Percentiles rank a stretch among this genome's conserved stretches.
phyloP scores from a whole-genome alignment of 2,329 filamentous ascomycete species.

The Sphaerostilbella broomeana region DNA sequence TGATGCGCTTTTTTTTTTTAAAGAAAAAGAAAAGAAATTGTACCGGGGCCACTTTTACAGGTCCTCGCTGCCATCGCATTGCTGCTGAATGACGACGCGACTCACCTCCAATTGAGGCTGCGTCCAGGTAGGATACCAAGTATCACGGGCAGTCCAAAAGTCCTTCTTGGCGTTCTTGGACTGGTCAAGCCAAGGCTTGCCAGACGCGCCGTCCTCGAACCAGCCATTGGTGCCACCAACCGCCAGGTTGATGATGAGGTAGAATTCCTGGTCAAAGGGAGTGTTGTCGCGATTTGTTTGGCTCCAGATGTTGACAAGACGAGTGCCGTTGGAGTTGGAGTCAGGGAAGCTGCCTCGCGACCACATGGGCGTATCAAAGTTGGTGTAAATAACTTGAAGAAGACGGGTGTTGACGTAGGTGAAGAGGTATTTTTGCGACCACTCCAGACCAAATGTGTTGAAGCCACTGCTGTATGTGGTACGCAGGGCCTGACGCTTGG shows the following conservation, averaged over 20 bases:
- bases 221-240: conserved; percentile 77
- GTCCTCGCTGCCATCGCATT: conserved; percentile 56
- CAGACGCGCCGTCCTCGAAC: conserved; percentile 66
- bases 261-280: conserved; percentile 71
- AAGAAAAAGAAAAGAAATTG: no score
- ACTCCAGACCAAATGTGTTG: conserved; percentile 77
- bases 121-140: conserved; percentile 68
- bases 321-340: conserved; percentile 58
- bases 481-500: conserved; percentile 67
- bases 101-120: conserved; percentile 61
- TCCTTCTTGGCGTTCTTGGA: conserved; percentile 62
- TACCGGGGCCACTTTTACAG: conserved; percentile 30
- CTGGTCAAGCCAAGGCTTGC: conserved; percentile 74
- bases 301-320: conserved; percentile 57
- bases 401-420: conserved; percentile 78
- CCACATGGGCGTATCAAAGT: conserved; percentile 64
- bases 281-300: conserved; percentile 54
- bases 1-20: no score
- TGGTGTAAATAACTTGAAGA: conserved; percentile 72
- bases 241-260: conserved; percentile 67
- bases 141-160: conserved; percentile 63
- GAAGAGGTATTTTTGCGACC: conserved; percentile 83
- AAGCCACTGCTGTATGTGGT: conserved; percentile 63
- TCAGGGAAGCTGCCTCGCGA: conserved; percentile 61
- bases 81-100: conserved; percentile 64